phyloP scores from a whole-genome alignment of 805 yeast genomes.

The Nakazawaea ishiwadae region DNA sequence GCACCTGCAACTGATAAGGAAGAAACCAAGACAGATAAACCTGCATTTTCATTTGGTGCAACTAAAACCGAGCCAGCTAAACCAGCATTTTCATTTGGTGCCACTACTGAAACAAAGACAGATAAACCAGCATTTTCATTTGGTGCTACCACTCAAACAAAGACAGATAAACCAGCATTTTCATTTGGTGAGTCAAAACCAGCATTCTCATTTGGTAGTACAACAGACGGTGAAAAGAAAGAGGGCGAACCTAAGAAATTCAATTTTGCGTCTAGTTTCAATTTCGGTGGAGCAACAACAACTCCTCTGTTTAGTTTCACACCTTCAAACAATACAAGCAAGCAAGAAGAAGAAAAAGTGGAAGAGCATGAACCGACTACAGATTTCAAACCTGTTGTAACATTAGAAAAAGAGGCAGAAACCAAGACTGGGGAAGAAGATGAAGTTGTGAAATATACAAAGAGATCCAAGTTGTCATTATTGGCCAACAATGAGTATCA shows the following conservation, averaged over 20 bases:
- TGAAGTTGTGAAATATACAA: constrained; percentile 59
- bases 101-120: constrained; percentile 5
- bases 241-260: too few species aligned
- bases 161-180: background rate
- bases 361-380: constrained; percentile 44
- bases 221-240: too few species aligned
- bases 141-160: constrained; percentile 9
- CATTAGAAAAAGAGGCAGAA: constrained; percentile 46
- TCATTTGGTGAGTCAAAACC: constrained; percentile 4
- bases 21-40: too few species aligned
- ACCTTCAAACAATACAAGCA: constrained; percentile 2
- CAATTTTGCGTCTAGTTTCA: constrained; percentile 12
- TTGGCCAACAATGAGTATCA: constrained; percentile 50
- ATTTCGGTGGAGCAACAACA: constrained; percentile 17
- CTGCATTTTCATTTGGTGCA: too few species aligned
- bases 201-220: constrained; percentile 13
- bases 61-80: too few species aligned
- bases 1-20: too few species aligned
- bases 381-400: constrained; percentile 39
- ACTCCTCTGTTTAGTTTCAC: constrained; percentile 12
- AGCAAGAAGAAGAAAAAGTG: constrained; percentile 27
- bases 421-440: constrained; percentile 81
- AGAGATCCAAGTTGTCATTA: constrained; percentile 68
- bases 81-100: constrained; percentile 22
- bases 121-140: constrained; percentile 16